These are phyloP conservation scores for Lonicera japonica DNA, from an alignment of 129 eudicot species.

Conservation along the genomic window DNA sequence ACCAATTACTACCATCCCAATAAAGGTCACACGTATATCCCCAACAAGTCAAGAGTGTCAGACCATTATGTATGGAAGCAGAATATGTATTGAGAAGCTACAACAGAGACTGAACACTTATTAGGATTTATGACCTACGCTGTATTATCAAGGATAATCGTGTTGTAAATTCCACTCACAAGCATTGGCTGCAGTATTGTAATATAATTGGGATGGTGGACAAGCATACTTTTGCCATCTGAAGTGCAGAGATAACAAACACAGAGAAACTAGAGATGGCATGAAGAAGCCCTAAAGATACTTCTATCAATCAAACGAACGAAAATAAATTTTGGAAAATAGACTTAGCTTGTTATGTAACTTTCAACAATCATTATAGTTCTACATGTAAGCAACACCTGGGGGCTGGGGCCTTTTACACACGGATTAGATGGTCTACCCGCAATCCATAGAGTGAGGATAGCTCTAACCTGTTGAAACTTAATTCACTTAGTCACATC, in stretches of 20 bases:
- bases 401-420: neutral
- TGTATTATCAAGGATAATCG: neutral
- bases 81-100: neutral
- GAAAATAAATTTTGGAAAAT: neutral
- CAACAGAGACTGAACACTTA: neutral
- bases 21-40: too few relatives aligned
- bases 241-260: neutral
- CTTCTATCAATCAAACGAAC: neutral
- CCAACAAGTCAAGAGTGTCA: neutral
- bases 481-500: neutral
- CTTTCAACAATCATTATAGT: neutral
- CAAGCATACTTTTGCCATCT: neutral
- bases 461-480: neutral
- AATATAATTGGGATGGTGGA: neutral
- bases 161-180: neutral
- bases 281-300: neutral
- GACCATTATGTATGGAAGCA: neutral
- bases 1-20: too few relatives aligned
- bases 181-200: neutral
- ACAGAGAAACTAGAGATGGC: neutral
- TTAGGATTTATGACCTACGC: neutral
- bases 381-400: neutral
- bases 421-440: neutral
- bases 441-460: neutral
- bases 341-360: neutral